Base-by-base conservation (phyloP, 169 alveolate species). In the Perkinsus marinus region DNA sequence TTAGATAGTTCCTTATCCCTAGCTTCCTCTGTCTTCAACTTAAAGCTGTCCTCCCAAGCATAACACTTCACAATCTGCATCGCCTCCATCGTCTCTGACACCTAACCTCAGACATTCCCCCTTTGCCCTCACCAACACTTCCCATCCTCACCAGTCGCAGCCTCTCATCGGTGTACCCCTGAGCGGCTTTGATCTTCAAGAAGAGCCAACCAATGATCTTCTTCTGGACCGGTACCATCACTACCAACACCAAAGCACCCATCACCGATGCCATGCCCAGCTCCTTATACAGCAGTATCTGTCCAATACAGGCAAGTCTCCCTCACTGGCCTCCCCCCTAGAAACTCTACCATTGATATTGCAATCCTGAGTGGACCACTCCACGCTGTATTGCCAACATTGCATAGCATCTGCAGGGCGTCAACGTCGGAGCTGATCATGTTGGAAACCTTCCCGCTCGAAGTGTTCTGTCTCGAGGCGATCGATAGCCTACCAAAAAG, bases 41-140 rank as follows among this genome's bases (percentile, higher is more conserved):
- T 39, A 93, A 97, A 96, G 9, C 95, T 68, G 39, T 94, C 93
- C 68, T 95, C 97, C 99, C 99, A 97, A 7, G 95, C 95, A 93
- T 97, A 95, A 69, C 96, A 91, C 92, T 97, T 97, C 39, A 97
- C 94, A 34, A 95, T 93, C 93, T 96, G 95, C 90, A 97, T 97
- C 91, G 94, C 92, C 0, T 47, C 19, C 39, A 93, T 36, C 3
- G 68, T 22, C 91, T 93, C 94, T 0, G 79, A 57, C 0, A 57
- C 79, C 79, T 57, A 16, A 19, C 79, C 26, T 30, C 5, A 57
- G 37, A 57, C 22, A 57, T 16, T 26, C 79, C 79, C 79, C n/a
- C n/a, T 16, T 26, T 13, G 7, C 79, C 79, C 26, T 30, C 79
- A 57, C 79, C 5, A 57, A 19, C 37, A 30, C 79, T 16, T 30